Evolutionary conservation across 371 early-diverging fungal genomes (phyloP).

Genomic region (Apophysomyces elegans): DNA sequence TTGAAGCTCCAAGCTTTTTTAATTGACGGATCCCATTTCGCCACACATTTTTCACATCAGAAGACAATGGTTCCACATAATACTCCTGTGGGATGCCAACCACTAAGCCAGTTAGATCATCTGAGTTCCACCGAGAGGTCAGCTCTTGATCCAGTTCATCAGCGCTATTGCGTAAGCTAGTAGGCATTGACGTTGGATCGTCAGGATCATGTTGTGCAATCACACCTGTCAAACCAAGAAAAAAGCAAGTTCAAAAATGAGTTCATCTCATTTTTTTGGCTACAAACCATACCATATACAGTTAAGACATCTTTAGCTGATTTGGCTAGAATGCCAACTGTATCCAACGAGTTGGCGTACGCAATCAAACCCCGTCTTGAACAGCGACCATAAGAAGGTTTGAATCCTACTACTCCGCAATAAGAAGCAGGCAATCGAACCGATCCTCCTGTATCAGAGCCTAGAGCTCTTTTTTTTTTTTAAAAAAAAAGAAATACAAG

Average conservation of each 20-base stretch:
- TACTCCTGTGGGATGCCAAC: slow-evolving; percentile 85
- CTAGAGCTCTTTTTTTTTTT: slow-evolving; percentile 65
- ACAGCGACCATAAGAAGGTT: slow-evolving; percentile 88
- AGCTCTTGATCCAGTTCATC: slow-evolving; percentile 32
- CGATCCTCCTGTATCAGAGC: slow-evolving; percentile 96
- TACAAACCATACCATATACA: slow-evolving; percentile 52
- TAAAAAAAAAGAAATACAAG: neutral
- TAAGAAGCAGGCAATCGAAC: slow-evolving; percentile 93
- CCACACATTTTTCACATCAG: slow-evolving; percentile 63
- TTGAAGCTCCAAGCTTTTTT: slow-evolving; percentile 64
- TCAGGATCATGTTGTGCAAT: slow-evolving; percentile 60
- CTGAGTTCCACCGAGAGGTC: slow-evolving; percentile 23
- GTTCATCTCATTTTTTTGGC: neutral
- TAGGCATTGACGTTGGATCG: slow-evolving; percentile 65
- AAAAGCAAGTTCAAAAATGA: neutral
- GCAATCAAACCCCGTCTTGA: slow-evolving; percentile 89
- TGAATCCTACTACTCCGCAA: slow-evolving; percentile 93
- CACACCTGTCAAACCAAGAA: slow-evolving; percentile 41
- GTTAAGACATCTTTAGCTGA: slow-evolving; percentile 57
- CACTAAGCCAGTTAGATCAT: slow-evolving; percentile 56
- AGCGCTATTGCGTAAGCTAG: slow-evolving; percentile 24
- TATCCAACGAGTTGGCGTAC: slow-evolving; percentile 90
- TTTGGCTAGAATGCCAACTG: slow-evolving; percentile 80
- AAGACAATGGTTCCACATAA: slow-evolving; percentile 72
- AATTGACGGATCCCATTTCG: slow-evolving; percentile 59